A percentile compares a stretch with the other conserved stretches of the same genome.
Evolutionary conservation across 176 grass and related monocot species (phyloP).

Genomic region (Alloteropsis semialata): DNA sequence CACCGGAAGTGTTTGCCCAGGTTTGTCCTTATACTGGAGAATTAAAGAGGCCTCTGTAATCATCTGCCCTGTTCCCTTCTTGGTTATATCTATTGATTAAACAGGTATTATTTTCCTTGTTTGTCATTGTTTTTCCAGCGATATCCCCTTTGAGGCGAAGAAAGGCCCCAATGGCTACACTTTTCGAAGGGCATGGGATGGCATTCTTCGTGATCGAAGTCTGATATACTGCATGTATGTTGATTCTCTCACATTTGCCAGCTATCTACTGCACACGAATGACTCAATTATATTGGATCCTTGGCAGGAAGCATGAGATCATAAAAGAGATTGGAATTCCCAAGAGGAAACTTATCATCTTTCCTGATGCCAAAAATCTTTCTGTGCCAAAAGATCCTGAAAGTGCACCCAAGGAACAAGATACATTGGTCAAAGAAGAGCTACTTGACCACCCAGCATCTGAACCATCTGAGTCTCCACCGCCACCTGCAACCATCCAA

Average conservation of each 20-base stretch:
- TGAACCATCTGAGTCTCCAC: not conserved
- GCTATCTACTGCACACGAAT: not conserved
- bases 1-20: conserved; percentile 79
- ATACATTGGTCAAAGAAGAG: not conserved
- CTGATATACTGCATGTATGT: conserved; percentile 84
- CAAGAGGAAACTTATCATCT: conserved; percentile 52
- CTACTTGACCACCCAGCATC: not conserved
- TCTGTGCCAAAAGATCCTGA: not conserved
- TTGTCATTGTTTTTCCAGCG: conserved; percentile 34
- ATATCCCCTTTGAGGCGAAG: conserved; percentile 39
- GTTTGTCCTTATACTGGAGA: conserved; percentile 33
- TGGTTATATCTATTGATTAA: not conserved
- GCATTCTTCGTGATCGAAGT: conserved; percentile 49
- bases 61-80: not conserved
- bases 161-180: not conserved
- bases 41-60: not conserved
- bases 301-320: conserved; percentile 75
- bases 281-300: not conserved
- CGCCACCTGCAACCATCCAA: not conserved
- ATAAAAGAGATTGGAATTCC: conserved; percentile 38
- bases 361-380: conserved; percentile 38
- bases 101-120: not conserved
- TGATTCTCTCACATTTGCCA: not conserved
- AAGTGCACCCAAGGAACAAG: not conserved
- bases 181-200: conserved; percentile 66